Conservation (phyloP, 2,329 filamentous ascomycete species). For the Fusarium pseudonygamai region DNA sequence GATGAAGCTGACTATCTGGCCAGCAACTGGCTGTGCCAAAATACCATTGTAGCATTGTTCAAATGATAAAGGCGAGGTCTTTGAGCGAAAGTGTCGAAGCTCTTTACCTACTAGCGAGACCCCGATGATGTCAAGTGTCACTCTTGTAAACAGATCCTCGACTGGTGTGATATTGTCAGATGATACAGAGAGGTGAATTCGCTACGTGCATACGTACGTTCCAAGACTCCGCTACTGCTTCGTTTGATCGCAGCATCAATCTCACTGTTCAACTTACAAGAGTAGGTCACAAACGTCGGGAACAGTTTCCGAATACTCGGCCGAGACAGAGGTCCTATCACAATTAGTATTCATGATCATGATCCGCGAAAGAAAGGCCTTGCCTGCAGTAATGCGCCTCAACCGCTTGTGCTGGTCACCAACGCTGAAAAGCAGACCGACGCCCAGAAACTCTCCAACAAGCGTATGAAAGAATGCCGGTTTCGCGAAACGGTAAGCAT, state of each 20-base stretch:
- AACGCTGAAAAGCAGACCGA: conserved; percentile 16
- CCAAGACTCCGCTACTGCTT: neutral
- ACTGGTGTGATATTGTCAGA: neutral
- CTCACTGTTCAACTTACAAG: neutral
- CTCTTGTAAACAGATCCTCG: neutral
- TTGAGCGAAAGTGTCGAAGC: conserved; percentile 5
- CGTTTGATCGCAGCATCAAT: neutral
- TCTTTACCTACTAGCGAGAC: conserved; percentile 7
- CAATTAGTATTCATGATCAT: neutral
- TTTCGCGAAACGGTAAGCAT: conserved; percentile 15
- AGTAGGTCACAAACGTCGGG: neutral
- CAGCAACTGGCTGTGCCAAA: conserved; percentile 1
- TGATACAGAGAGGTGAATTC: rapidly evolving
- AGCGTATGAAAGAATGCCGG: conserved; percentile 21
- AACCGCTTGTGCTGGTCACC: conserved; percentile 24
- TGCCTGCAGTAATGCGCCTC: conserved; percentile 6
- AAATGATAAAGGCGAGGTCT: neutral
- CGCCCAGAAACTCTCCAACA: conserved; percentile 22
- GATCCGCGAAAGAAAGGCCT: rapidly evolving
- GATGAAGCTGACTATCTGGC: conserved; percentile 19
- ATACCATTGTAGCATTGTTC: conserved; percentile 22
- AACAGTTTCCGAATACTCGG: conserved; percentile 12
- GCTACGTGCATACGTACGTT: neutral
- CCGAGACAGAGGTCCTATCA: neutral
- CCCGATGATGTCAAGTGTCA: conserved; percentile 18